phyloP scores from a whole-genome alignment of 2,329 filamentous ascomycete species.

The Talaromyces sp. region DNA sequence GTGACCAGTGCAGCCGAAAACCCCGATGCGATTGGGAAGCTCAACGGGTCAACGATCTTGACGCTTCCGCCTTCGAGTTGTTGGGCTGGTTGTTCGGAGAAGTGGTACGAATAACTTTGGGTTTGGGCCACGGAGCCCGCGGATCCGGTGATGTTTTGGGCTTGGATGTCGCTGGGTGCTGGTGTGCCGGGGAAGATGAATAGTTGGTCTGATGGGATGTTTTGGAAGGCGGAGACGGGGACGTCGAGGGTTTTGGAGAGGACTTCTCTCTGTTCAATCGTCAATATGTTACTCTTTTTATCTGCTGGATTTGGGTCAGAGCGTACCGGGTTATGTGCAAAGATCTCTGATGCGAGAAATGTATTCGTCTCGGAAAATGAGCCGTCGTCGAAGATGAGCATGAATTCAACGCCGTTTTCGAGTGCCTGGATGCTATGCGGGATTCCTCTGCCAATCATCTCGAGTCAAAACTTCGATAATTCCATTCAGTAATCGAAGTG shows the following conservation, averaged over 20 bases:
- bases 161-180: slow-evolving; percentile 57
- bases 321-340: slow-evolving; percentile 29
- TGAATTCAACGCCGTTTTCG: slow-evolving; percentile 61
- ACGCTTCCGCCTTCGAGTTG: slow-evolving; percentile 64
- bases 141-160: slow-evolving; percentile 56
- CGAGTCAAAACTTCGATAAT: background rate
- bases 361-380: slow-evolving; percentile 67
- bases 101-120: slow-evolving; percentile 62
- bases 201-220: slow-evolving; percentile 61
- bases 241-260: slow-evolving; percentile 53
- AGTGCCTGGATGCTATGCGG: slow-evolving; percentile 73
- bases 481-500: background rate
- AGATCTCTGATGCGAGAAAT: slow-evolving; percentile 64
- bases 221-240: slow-evolving; percentile 50
- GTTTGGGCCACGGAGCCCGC: slow-evolving; percentile 63
- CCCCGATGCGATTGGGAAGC: slow-evolving; percentile 68
- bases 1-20: slow-evolving; percentile 67
- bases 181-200: slow-evolving; percentile 72
- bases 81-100: slow-evolving; percentile 64
- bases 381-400: slow-evolving; percentile 59
- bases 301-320: background rate
- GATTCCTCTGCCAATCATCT: slow-evolving; percentile 46
- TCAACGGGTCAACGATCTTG: slow-evolving; percentile 68
- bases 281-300: background rate
- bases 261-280: slow-evolving; percentile 38